These are phyloP conservation scores for Gossypium bickii DNA, from an alignment of 345 rosid genomes.

Conservation along the genomic window DNA sequence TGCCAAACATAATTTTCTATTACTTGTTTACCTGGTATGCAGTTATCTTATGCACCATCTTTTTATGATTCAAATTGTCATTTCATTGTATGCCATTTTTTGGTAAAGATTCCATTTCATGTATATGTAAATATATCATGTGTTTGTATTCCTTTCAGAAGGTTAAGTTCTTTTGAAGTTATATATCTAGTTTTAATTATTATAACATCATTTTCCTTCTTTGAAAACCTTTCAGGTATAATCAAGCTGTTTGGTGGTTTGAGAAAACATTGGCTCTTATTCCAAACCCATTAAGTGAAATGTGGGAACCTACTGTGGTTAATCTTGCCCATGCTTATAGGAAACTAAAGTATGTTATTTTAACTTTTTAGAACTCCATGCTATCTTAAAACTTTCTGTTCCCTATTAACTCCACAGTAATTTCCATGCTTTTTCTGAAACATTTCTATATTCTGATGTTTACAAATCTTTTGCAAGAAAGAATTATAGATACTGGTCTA, in stretches of 20 bases:
- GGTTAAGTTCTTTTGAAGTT: background rate
- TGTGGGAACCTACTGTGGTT: conserved; percentile 87
- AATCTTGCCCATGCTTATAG: conserved; percentile 90
- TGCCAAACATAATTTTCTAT: background rate
- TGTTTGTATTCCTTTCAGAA: background rate
- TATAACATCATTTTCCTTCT: conserved; percentile 11
- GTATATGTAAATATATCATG: background rate
- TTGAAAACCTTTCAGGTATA: conserved; percentile 59
- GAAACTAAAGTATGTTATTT: conserved; percentile 59
- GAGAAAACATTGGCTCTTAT: conserved; percentile 81
- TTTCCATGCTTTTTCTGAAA: background rate
- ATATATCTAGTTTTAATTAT: conserved; percentile 6
- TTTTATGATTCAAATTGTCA: background rate
- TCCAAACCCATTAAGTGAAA: conserved; percentile 64
- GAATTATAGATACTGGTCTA: background rate
- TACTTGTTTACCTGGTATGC: background rate
- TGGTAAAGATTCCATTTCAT: background rate
- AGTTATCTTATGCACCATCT: background rate
- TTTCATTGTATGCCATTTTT: background rate
- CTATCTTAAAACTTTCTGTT: conserved; percentile 14
- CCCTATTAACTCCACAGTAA: background rate
- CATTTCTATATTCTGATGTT: background rate
- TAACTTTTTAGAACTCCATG: background rate
- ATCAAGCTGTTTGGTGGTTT: conserved; percentile 79
- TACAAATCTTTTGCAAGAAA: background rate